A percentile compares a stretch with the other conserved stretches of the same genome.
These are phyloP conservation scores for Scolecobasidium constrictum DNA, from an alignment of 2,329 filamentous ascomycete species.

Conservation along the genomic window DNA sequence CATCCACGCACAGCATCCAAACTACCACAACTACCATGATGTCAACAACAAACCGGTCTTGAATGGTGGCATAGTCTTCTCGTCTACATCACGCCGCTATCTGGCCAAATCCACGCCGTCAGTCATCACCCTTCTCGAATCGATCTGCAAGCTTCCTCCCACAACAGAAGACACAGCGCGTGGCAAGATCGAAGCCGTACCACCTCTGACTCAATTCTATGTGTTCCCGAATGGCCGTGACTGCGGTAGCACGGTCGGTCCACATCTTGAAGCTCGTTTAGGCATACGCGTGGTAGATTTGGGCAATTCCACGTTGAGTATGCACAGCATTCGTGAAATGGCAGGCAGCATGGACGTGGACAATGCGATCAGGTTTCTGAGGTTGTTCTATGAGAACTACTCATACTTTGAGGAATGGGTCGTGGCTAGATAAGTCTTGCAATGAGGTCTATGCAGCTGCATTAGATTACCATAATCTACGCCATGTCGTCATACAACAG, in stretches of 20 bases:
- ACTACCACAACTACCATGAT: slow-evolving; percentile 89
- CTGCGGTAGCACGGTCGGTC: slow-evolving; percentile 93
- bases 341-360: slow-evolving; percentile 79
- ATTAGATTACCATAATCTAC: too few species aligned
- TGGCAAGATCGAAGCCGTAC: slow-evolving; percentile 45
- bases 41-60: slow-evolving; percentile 81
- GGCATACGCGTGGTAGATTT: slow-evolving; percentile 84
- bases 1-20: slow-evolving; percentile 92
- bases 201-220: slow-evolving; percentile 69
- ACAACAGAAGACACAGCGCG: slow-evolving; percentile 21
- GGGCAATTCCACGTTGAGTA: slow-evolving; percentile 86
- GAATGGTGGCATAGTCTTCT: slow-evolving; percentile 88
- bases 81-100: slow-evolving; percentile 42
- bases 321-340: slow-evolving; percentile 95
- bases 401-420: slow-evolving; percentile 72
- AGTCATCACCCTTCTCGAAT: slow-evolving; percentile 1
- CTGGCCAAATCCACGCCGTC: slow-evolving; percentile 14
- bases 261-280: slow-evolving; percentile 82
- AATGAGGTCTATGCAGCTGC: too few species aligned
- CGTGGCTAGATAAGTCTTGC: slow-evolving; percentile 57
- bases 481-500: too few species aligned
- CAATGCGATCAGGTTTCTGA: slow-evolving; percentile 73
- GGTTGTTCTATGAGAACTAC: slow-evolving; percentile 76
- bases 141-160: slow-evolving; percentile 13
- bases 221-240: slow-evolving; percentile 91